Evolutionary conservation across 345 rosid genomes (phyloP).

Genomic region (Angophora floribunda): DNA sequence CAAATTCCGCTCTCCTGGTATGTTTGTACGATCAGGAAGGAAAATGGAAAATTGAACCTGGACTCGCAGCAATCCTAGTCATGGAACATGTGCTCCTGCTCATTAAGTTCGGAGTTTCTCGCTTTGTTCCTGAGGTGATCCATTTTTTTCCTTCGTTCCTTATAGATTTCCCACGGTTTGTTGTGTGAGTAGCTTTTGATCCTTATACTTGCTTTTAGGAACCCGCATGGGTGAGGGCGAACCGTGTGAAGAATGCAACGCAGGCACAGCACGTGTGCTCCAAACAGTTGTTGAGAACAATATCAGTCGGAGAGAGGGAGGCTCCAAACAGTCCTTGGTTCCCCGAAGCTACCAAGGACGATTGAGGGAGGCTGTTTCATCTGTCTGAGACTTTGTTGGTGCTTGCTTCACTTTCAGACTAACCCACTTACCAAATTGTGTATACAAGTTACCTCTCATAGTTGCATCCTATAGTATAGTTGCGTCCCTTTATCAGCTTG

Average conservation of each 20-base stretch:
- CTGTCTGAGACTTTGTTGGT: background rate
- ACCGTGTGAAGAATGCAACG: slow-evolving; percentile 49
- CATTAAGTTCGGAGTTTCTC: slow-evolving; percentile 74
- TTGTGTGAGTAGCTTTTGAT: background rate
- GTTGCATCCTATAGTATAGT: background rate
- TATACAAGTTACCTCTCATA: background rate
- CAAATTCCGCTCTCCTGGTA: slow-evolving; percentile 79
- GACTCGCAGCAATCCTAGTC: slow-evolving; percentile 72
- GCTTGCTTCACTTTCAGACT: background rate
- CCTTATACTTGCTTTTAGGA: slow-evolving; percentile 27
- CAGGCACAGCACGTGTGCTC: slow-evolving; percentile 71
- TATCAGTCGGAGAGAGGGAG: slow-evolving; percentile 42
- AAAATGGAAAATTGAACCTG: slow-evolving; percentile 90
- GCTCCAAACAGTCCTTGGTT: too few relatives aligned
- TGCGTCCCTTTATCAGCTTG: background rate
- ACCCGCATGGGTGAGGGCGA: slow-evolving; percentile 93
- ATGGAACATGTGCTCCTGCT: slow-evolving; percentile 79
- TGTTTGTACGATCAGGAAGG: slow-evolving; percentile 86
- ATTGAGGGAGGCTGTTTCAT: background rate
- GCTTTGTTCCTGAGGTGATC: slow-evolving; percentile 67
- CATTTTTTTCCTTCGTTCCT: background rate
- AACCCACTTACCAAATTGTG: background rate
- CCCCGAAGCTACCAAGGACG: slow-evolving; percentile 3
- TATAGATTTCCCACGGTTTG: background rate
- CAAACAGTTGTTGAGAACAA: slow-evolving; percentile 58